Base-by-base conservation (phyloP, 2,329 filamentous ascomycete genomes). In the Xylariaceae sp. region DNA sequence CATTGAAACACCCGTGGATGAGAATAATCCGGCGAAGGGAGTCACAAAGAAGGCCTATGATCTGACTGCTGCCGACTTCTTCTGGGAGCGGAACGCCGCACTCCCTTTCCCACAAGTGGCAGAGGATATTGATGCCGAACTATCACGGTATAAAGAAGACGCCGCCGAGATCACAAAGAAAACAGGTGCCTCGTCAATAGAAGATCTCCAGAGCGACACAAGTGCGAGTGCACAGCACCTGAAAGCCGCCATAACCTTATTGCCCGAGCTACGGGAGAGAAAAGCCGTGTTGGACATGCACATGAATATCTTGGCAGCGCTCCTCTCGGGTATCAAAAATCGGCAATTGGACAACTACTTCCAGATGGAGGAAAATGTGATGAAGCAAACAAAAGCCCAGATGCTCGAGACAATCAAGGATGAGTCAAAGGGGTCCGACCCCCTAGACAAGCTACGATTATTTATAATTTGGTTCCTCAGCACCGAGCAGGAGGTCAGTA, bases 401-500 rank as follows among this genome's bases (percentile, higher is more conserved):
- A 86, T 97, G 55, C 75, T 97, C 37, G 91, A 97, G 52, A 77
- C 95, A 12, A 83, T 99, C 67, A 90, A 86, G 62, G 89, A 94
- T 61, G 71, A 80, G 2, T 83, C 85, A 58, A 95, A 95, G 72
- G 94, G 94, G 48, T 89, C 83, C 42, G 82, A 95, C 46, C 84
- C 94, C 2, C 75, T 85, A 19, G 94, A 99, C 70, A 97, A 97
- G 74, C 81, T 99, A 26, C 84, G 94, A 40, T 74, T 97, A 12
- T 99, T 99, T 71, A 86, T 97, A 61, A 96, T 99, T 65, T 99
- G 94, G 94, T 94, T 89, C 73, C 75, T 99, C 50, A 96, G 90
- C 69, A 95, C 90, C 0, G 94, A 97, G 68, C 87, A 90, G 63
- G 92, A 97, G 58, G 80, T 96, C 18, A 86, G 81, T 52, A 84